Evolutionary conservation across 1,284 basidiomycete genomes (phyloP).

Genomic region (Prillingera fragicola): DNA sequence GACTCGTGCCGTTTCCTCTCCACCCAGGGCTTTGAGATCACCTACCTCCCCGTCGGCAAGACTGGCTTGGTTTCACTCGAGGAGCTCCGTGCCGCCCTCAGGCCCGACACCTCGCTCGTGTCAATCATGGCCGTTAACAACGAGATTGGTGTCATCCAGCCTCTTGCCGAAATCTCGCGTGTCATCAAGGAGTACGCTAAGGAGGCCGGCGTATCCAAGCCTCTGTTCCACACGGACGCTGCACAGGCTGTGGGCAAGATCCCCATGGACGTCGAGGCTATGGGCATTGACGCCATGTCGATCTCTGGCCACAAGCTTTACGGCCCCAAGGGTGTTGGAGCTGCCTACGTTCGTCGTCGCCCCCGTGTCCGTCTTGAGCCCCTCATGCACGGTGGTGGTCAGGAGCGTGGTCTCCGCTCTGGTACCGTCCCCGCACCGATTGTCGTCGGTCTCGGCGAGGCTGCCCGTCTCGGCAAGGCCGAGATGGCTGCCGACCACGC

Average conservation of each 20-base stretch:
- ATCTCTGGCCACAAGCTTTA: constrained; percentile 98
- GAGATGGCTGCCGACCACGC: constrained; percentile 91
- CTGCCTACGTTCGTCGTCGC: constrained; percentile 85
- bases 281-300: constrained; percentile 93
- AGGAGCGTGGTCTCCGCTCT: constrained; percentile 90
- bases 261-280: constrained; percentile 84
- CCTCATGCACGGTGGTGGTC: constrained; percentile 91
- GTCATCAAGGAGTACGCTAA: constrained; percentile 55
- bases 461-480: constrained; percentile 79
- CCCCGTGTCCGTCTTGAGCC: constrained; percentile 94
- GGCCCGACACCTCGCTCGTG: constrained; percentile 77
- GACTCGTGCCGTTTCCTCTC: constrained; percentile 94
- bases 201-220: constrained; percentile 66
- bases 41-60: constrained; percentile 86
- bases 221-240: constrained; percentile 96
- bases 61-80: constrained; percentile 79
- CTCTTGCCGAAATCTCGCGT: constrained; percentile 88
- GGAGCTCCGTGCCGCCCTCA: constrained; percentile 72
- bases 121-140: constrained; percentile 99
- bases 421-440: constrained; percentile 89
- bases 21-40: constrained; percentile 96
- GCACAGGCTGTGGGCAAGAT: constrained; percentile 95
- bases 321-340: constrained; percentile 95
- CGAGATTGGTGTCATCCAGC: constrained; percentile 98
- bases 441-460: constrained; percentile 90